Evolutionary conservation across 148 eudicot species (phyloP).

Genomic region (Cornus suecica): DNA sequence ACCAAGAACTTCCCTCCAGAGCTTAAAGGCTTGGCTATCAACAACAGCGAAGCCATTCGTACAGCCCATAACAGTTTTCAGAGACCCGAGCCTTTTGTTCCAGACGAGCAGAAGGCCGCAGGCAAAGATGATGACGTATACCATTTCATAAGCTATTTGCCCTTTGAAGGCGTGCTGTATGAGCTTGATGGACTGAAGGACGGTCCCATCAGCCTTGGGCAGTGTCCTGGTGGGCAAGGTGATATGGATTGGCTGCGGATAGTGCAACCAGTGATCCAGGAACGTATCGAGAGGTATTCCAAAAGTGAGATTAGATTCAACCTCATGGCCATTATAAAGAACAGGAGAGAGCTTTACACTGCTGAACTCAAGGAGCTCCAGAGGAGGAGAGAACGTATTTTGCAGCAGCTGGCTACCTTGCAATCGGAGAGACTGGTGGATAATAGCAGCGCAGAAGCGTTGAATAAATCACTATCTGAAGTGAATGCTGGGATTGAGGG

Average conservation of each 20-base stretch:
- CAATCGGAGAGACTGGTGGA: conserved; percentile 68
- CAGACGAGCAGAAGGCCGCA: conserved; percentile 87
- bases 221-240: conserved; percentile 73
- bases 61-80: conserved; percentile 95
- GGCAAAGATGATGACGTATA: conserved; percentile 96
- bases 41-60: conserved; percentile 97
- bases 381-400: conserved; percentile 70
- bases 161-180: conserved; percentile 87
- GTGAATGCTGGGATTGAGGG: conserved; percentile 85
- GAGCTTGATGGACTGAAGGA: conserved; percentile 97
- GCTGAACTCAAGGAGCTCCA: conserved; percentile 90
- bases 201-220: conserved; percentile 97
- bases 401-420: conserved; percentile 68
- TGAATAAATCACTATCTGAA: conserved; percentile 65
- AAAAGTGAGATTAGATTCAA: conserved; percentile 87
- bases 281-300: conserved; percentile 86
- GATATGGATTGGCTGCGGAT: conserved; percentile 70
- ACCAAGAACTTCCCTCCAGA: conserved; percentile 90
- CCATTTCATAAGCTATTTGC: conserved; percentile 94
- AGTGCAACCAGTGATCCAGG: conserved; percentile 92
- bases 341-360: conserved; percentile 84
- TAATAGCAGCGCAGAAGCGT: conserved; percentile 48
- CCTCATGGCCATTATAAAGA: conserved; percentile 83
- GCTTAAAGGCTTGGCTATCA: conserved; percentile 94
- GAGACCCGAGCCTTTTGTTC: conserved; percentile 93